phyloP scores from a whole-genome alignment of 768 basidiomycete species.

The Collybia mongolica region DNA sequence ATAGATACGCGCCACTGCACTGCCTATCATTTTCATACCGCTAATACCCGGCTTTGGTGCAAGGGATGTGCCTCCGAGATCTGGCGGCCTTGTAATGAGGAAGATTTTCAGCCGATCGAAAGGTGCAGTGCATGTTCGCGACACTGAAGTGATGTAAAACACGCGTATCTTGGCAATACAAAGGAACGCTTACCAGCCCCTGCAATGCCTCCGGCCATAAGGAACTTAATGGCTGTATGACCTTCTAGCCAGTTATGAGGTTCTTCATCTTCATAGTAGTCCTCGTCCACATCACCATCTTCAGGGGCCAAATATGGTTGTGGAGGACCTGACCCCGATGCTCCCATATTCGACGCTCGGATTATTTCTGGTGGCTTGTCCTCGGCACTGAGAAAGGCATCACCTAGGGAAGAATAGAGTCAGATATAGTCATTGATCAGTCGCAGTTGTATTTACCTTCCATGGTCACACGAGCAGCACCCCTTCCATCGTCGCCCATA shows the following conservation, averaged over 20 bases:
- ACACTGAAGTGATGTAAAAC: slow-evolving; percentile 54
- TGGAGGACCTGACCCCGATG: slow-evolving; percentile 6
- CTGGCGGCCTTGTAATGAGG: slow-evolving; percentile 85
- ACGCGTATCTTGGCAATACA: slow-evolving; percentile 42
- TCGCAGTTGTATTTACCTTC: slow-evolving; percentile 59
- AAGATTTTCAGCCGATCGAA: slow-evolving; percentile 97
- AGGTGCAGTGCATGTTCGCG: slow-evolving; percentile 93
- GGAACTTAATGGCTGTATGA: slow-evolving; percentile 79
- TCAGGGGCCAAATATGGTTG: slow-evolving; percentile 18
- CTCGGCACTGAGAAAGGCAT: slow-evolving; percentile 76
- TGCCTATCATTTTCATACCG: slow-evolving; percentile 62
- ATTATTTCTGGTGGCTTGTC: slow-evolving; percentile 51
- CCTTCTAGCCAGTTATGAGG: slow-evolving; percentile 62
- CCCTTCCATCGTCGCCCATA: slow-evolving; percentile 73
- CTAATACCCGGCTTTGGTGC: slow-evolving; percentile 41
- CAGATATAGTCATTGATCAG: slow-evolving; percentile 1
- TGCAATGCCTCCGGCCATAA: slow-evolving; percentile 91
- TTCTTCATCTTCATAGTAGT: slow-evolving; percentile 56
- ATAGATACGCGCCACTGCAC: slow-evolving; percentile 81
- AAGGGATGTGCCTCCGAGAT: slow-evolving; percentile 56
- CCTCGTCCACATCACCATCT: slow-evolving; percentile 43
- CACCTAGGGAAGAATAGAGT: slow-evolving; percentile 45
- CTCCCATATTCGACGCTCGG: slow-evolving; percentile 7
- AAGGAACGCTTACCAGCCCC: slow-evolving; percentile 71
- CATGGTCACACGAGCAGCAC: slow-evolving; percentile 81